phyloP scores from a whole-genome alignment of 805 yeast species.

The Candida pseudofarinosa region DNA sequence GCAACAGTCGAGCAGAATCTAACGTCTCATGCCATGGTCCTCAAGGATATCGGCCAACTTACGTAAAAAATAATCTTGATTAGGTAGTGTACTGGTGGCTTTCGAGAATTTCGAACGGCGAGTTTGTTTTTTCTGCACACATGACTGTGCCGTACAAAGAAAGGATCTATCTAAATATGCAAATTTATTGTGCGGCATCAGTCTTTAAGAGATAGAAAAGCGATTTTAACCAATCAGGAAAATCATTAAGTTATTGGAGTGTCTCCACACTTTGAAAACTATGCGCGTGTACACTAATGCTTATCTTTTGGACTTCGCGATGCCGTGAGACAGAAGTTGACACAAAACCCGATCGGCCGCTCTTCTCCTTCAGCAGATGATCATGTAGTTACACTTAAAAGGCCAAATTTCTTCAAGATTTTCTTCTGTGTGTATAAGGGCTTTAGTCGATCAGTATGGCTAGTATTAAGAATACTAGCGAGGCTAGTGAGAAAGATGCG shows the following conservation, averaged over 20 bases:
- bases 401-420: background rate
- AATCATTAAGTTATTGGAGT: background rate
- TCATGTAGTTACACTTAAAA: background rate
- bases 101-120: background rate
- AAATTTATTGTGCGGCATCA: background rate
- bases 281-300: too few species aligned
- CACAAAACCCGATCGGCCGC: too few species aligned
- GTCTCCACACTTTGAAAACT: background rate
- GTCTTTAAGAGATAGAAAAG: background rate
- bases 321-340: background rate
- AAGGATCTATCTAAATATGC: background rate
- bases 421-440: background rate
- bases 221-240: background rate
- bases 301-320: too few species aligned
- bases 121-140: background rate
- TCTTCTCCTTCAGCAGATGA: too few species aligned
- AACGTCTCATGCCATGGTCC: too few species aligned
- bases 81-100: background rate
- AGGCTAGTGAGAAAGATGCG: background rate
- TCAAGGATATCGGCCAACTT: too few species aligned
- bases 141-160: background rate
- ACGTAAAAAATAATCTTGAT: too few species aligned
- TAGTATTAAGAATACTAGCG: background rate
- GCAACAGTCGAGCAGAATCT: too few species aligned
- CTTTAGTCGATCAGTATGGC: background rate